Base-by-base conservation (phyloP, 441 rosid species). In the Macaranga tanarius region DNA sequence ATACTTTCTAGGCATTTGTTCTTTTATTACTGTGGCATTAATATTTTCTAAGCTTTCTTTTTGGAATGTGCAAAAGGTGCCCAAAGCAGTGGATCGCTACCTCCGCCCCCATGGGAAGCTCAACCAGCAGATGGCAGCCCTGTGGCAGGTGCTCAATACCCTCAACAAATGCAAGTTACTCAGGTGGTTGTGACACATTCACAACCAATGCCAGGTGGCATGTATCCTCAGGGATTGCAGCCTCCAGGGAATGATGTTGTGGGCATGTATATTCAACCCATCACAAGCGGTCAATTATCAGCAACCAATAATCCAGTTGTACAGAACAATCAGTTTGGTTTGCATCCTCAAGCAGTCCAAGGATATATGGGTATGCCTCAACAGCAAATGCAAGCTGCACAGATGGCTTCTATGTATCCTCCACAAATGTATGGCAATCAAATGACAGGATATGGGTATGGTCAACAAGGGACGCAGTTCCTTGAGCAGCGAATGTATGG, bases 51-150 rank as follows among this genome's bases (percentile, higher is more conserved):
- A 69, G 19, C 74, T 77, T 20, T 65, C 52, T 26, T 16, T 81
- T 67, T 80, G 79, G 70, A 65, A 55, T 82, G 52, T 57, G 76
- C 81, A 64, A 28, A 86, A 93, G 99, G 97, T 85, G 81, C 87
- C 62, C 89, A 86, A 76, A 81, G 78, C 65, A 72, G 75, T 73
- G 81, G 79, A 69, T 83, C 95, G 23, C 85, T 96, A 50, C 99
- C 99, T 70, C 97, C 94, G 23, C 97, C 99, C 40, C 98, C 99
- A 0, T 95, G 99, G 99, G 99, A 95, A 81, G 90, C 95, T 79
- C 97, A 86, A 81, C 77, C 87, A 65, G 87, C 86, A 47, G 95
- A 90, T 66, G 73, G 76, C 56, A 86, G 85, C 79, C 90, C 88
- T 23, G 83, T 80, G 63, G 76, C 85, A 20, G 91, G 85, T 72